Evolutionary conservation across 2,329 filamentous ascomycete genomes (phyloP).

Genomic region (Fusarium nanum): DNA sequence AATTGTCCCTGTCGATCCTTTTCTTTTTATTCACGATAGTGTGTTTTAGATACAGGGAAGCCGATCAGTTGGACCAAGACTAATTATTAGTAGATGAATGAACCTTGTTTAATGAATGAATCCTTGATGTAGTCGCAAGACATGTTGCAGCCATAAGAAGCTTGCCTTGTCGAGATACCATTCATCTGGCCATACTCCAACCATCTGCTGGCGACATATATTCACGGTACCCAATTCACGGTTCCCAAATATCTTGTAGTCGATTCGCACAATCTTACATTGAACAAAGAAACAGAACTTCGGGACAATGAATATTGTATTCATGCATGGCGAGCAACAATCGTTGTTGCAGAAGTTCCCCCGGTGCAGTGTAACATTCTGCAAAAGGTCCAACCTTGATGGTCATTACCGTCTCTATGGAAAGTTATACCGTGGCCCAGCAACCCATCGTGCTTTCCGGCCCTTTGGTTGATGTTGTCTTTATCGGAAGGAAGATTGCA

Average conservation of each 20-base stretch:
- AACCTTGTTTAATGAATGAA: background rate
- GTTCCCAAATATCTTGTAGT: background rate
- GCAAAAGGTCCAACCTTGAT: background rate
- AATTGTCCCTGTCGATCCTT: constrained; percentile 23
- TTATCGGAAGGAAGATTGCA: constrained; percentile 14
- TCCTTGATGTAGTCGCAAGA: background rate
- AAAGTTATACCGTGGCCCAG: background rate
- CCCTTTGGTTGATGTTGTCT: background rate
- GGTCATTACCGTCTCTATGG: background rate
- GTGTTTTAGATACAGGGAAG: background rate
- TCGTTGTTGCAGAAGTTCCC: background rate
- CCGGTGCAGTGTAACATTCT: background rate
- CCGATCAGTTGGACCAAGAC: background rate
- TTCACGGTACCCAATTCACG: background rate
- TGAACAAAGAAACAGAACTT: background rate
- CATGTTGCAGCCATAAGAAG: background rate
- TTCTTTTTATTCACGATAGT: background rate
- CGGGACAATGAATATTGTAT: background rate
- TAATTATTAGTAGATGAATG: background rate
- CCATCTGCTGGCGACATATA: background rate
- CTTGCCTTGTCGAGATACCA: background rate
- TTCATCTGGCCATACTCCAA: background rate
- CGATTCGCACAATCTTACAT: background rate
- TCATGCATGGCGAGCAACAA: background rate
- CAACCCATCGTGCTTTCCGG: background rate